Evolutionary conservation across 75 land plant species (phyloP).

Genomic region (Chamaecyparis obtusa): DNA sequence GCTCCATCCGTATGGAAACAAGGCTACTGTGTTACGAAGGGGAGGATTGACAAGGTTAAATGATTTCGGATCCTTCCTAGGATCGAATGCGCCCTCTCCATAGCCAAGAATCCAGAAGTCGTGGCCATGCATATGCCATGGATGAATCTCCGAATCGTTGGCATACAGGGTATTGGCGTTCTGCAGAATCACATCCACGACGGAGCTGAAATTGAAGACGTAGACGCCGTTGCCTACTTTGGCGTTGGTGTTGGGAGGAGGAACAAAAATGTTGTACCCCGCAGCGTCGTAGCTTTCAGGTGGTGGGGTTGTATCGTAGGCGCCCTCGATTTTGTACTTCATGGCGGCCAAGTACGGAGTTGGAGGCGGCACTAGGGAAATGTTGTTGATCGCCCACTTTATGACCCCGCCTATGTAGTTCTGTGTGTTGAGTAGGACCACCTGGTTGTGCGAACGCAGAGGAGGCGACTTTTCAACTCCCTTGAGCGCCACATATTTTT

Average conservation of each 20-base stretch:
- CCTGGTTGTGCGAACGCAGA: constrained; percentile 17
- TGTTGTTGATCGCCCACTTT: constrained; percentile 90
- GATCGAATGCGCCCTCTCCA: constrained; percentile 65
- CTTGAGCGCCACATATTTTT: constrained; percentile 24
- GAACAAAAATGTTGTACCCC: constrained; percentile 46
- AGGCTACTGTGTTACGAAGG: constrained; percentile 63
- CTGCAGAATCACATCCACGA: constrained; percentile 81
- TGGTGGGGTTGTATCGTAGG: constrained; percentile 35
- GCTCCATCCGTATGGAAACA: constrained; percentile 90
- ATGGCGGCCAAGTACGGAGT: constrained; percentile 77
- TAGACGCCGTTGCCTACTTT: constrained; percentile 46
- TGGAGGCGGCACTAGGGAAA: constrained; percentile 56
- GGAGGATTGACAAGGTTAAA: constrained; percentile 77
- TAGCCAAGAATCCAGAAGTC: constrained; percentile 94
- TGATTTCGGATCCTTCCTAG: constrained; percentile 24
- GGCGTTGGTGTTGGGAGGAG: constrained; percentile 56
- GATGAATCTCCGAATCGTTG: constrained; percentile 80
- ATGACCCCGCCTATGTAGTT: constrained; percentile 57
- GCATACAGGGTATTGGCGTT: constrained; percentile 68
- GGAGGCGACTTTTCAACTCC: constrained; percentile 42
- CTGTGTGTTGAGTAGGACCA: constrained; percentile 80
- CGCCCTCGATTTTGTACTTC: constrained; percentile 36
- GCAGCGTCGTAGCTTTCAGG: constrained; percentile 31
- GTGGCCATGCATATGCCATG: constrained; percentile 98
- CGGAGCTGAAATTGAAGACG: constrained; percentile 33